Percentiles rank a stretch among this genome's conserved stretches.
Evolutionary conservation across 2,329 filamentous ascomycete species (phyloP).

Genomic region (Fusarium poae): DNA sequence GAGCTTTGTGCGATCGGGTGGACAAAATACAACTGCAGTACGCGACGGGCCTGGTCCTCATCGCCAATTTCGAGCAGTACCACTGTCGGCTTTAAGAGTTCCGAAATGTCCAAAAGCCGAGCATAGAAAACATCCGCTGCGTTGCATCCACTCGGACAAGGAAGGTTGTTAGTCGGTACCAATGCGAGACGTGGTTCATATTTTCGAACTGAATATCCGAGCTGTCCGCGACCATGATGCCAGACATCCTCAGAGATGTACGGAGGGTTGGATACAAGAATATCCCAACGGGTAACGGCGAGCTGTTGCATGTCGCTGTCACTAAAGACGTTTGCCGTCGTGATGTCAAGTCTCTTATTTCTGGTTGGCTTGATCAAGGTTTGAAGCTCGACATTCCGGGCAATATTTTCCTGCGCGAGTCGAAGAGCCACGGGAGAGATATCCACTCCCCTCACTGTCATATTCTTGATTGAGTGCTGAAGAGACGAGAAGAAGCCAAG

Average conservation of each 20-base stretch:
- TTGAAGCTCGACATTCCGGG: slow-evolving; percentile 59
- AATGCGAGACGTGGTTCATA: slow-evolving; percentile 86
- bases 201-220: slow-evolving; percentile 80
- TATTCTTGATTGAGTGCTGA: slow-evolving; percentile 52
- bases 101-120: slow-evolving; percentile 69
- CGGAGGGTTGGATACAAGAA: slow-evolving; percentile 90
- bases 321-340: slow-evolving; percentile 63
- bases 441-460: slow-evolving; percentile 78
- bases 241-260: slow-evolving; percentile 77
- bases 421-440: slow-evolving; percentile 74
- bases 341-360: slow-evolving; percentile 58
- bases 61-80: slow-evolving; percentile 80
- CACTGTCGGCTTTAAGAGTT: slow-evolving; percentile 63
- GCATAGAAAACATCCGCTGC: slow-evolving; percentile 75
- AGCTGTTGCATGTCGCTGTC: slow-evolving; percentile 54
- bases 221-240: slow-evolving; percentile 55
- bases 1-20: slow-evolving; percentile 50
- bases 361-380: slow-evolving; percentile 35
- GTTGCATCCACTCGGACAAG: slow-evolving; percentile 50
- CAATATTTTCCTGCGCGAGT: slow-evolving; percentile 75
- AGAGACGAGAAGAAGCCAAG: slow-evolving; percentile 78
- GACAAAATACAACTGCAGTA: slow-evolving; percentile 63
- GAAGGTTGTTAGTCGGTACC: slow-evolving; percentile 63
- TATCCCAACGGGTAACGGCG: slow-evolving; percentile 60
- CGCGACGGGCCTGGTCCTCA: slow-evolving; percentile 73